These are phyloP conservation scores for Helianthus tuberosus DNA, from an alignment of 129 eudicot genomes.

Conservation along the genomic window DNA sequence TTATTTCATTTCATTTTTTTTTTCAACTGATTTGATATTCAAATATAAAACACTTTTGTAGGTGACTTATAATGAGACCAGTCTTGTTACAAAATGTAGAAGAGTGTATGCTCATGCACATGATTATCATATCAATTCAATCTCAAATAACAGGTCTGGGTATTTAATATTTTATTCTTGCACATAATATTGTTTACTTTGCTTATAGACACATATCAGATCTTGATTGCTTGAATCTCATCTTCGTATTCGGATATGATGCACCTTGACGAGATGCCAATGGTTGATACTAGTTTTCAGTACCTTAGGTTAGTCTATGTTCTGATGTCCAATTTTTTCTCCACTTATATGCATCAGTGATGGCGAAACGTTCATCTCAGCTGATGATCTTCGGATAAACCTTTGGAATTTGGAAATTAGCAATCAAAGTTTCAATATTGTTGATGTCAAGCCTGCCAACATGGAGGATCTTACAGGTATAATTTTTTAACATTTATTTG, in stretches of 20 bases:
- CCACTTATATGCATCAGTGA: constrained; percentile 55
- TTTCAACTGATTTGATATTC: constrained; percentile 11
- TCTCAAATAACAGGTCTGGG: constrained; percentile 87
- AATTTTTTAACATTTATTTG: constrained; percentile 12
- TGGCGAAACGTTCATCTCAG: constrained; percentile 96
- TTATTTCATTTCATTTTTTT: neutral
- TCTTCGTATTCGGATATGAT: constrained; percentile 9
- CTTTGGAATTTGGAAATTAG: constrained; percentile 98
- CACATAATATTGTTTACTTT: constrained; percentile 3
- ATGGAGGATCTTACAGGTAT: constrained; percentile 97
- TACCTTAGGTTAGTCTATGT: neutral
- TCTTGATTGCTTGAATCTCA: constrained; percentile 15
- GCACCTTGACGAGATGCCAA: constrained; percentile 5
- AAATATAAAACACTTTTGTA: constrained; percentile 24
- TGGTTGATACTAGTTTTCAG: neutral
- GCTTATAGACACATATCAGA: constrained; percentile 6
- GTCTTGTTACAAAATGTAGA: constrained; percentile 89
- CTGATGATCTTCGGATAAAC: constrained; percentile 96
- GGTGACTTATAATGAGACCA: constrained; percentile 94
- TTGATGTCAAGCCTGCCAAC: constrained; percentile 92
- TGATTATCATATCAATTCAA: constrained; percentile 97
- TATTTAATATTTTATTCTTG: neutral
- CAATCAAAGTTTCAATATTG: constrained; percentile 94
- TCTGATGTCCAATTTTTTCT: constrained; percentile 22
- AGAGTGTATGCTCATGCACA: constrained; percentile 99